Percentiles rank a stretch among this genome's conserved stretches.
phyloP scores from a whole-genome alignment of 2,329 filamentous ascomycete genomes.

The Ascomycota sp. region DNA sequence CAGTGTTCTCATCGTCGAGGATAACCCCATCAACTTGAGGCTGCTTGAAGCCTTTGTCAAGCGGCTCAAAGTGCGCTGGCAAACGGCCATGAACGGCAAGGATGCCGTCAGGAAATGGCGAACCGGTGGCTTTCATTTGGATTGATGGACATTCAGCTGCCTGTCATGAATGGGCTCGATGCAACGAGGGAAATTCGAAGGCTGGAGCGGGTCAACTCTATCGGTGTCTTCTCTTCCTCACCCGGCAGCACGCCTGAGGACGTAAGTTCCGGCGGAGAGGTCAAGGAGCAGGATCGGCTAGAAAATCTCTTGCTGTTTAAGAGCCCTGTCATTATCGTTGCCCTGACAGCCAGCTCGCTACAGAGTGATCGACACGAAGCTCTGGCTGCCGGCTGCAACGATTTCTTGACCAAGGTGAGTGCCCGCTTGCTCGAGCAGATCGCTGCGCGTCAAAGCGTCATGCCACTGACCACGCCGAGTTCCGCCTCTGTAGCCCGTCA shows the following conservation, averaged over 20 bases:
- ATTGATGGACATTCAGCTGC: slow-evolving; percentile 95
- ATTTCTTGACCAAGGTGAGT: slow-evolving; percentile 87
- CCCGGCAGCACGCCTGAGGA: slow-evolving; percentile 31
- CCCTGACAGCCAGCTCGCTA: slow-evolving; percentile 79
- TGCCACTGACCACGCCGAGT: not conserved
- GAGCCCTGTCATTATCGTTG: slow-evolving; percentile 93
- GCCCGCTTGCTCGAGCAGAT: not conserved
- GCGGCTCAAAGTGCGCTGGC: slow-evolving; percentile 84
- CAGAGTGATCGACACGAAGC: slow-evolving; percentile 93
- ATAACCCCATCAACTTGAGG: slow-evolving; percentile 93
- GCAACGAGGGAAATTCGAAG: slow-evolving; percentile 88
- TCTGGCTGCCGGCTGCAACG: slow-evolving; percentile 86
- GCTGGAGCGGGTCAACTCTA: slow-evolving; percentile 74
- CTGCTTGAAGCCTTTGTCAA: slow-evolving; percentile 93
- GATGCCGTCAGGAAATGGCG: slow-evolving; percentile 92
- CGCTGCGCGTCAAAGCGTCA: no score
- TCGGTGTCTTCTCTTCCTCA: slow-evolving; percentile 70
- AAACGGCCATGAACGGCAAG: slow-evolving; percentile 87
- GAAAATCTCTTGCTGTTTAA: slow-evolving; percentile 60
- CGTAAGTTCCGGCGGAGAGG: slow-evolving; percentile 16
- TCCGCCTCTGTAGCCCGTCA: slow-evolving; percentile 51
- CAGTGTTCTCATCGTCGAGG: slow-evolving; percentile 92
- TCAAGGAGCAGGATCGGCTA: slow-evolving; percentile 47
- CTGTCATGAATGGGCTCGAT: slow-evolving; percentile 87
- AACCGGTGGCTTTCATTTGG: slow-evolving; percentile 78